Percentiles rank a stretch among this genome's conserved stretches.
These are phyloP conservation scores for Diplodia mutila DNA, from an alignment of 2,329 filamentous ascomycete genomes.

Conservation along the genomic window DNA sequence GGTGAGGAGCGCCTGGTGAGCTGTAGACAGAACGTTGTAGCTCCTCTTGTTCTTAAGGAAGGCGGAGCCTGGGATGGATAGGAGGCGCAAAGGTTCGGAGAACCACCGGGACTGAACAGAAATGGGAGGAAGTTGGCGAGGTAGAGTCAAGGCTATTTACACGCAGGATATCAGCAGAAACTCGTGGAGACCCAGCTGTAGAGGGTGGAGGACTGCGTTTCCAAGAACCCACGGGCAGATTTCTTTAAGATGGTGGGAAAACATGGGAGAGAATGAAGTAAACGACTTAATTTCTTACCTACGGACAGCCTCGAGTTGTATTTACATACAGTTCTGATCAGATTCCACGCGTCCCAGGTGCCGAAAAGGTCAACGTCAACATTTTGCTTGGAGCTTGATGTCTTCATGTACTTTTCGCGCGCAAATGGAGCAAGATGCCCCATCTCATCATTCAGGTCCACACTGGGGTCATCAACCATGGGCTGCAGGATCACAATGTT, in stretches of 20 bases:
- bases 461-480: conserved; percentile 75
- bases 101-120: conserved; percentile 64
- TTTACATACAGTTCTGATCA: conserved; percentile 80
- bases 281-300: conserved; percentile 62
- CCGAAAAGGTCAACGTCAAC: conserved; percentile 65
- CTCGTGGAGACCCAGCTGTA: not conserved
- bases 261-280: conserved; percentile 11
- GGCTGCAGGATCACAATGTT: conserved; percentile 80
- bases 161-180: conserved; percentile 16
- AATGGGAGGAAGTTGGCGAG: conserved; percentile 61
- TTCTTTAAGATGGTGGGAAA: not conserved
- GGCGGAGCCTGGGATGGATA: conserved; percentile 56
- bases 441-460: conserved; percentile 57
- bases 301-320: conserved; percentile 81
- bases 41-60: conserved; percentile 64
- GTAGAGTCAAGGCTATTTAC: conserved; percentile 58
- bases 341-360: conserved; percentile 93
- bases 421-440: conserved; percentile 58
- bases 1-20: conserved; percentile 61
- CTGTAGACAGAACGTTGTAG: conserved; percentile 61
- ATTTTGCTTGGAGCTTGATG: conserved; percentile 13
- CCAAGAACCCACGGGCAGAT: not conserved
- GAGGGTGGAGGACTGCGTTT: not conserved
- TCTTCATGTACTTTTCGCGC: conserved; percentile 38
- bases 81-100: conserved; percentile 63